Base-by-base conservation (phyloP, 2,329 filamentous ascomycete species). In the Penicillium sp. region DNA sequence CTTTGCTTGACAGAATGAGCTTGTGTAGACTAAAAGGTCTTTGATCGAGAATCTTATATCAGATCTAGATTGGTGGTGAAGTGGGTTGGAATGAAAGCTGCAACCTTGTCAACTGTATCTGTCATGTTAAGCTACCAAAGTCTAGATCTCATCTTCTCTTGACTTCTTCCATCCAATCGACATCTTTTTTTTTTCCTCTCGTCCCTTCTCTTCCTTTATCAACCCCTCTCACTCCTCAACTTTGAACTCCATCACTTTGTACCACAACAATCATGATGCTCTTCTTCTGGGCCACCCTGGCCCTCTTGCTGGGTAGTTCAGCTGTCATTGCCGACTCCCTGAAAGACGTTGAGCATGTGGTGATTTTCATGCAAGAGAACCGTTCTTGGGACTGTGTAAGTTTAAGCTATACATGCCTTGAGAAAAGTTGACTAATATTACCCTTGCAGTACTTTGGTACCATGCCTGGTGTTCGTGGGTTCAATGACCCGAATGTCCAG, bases 331-430 rank as follows among this genome's bases (percentile, higher is more conserved):
- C 73, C 5, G 75, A 73, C 44, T 29, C 11, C 22, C 45, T 47
- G 10, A 19, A 48, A 16, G 16, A 84, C 55, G 80, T 84, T 56
- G 76, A 84, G 29, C 82, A 85, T 80, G 81, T 84, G 29, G 77
- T 84, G 11, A 77, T 84, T 11, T 84, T 84, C 69, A 84, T 84
- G 82, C 82, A 84, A 63, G 80, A 80, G 59, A 80, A 79, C 53
- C 67, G 77, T 35, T 71, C 74, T 26, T 76, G 71, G 64, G 72
- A 76, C 48, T 70, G 65, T 35, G 74, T 74, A 70, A 44, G 68
- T 19, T n/a, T 27, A 3, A 39, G n/a, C 6, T 41, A n/a, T n/a
- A 16, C 5, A 26, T 7, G 19, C 9, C 13, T 22, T 8, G 6
- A 10, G n/a, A 19, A 10, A 24, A 3, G 13, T 35, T 6, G 19